A percentile compares a stretch with the other conserved stretches of the same genome.
These are phyloP conservation scores for Lojkania enalia DNA, from an alignment of 2,329 filamentous ascomycete genomes.

Conservation along the genomic window DNA sequence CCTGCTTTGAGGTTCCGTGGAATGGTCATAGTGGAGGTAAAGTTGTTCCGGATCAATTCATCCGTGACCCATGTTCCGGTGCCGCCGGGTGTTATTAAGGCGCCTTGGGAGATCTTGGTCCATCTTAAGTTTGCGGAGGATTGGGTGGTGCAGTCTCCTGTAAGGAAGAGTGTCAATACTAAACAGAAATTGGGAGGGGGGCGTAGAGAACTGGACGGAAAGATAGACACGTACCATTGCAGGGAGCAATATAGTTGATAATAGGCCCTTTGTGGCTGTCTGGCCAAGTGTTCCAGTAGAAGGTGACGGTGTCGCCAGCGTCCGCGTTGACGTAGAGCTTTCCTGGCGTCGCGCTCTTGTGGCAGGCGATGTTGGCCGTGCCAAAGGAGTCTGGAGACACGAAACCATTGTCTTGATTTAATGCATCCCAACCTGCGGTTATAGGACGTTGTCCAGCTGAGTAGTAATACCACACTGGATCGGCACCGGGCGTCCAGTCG, in stretches of 20 bases:
- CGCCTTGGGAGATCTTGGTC: constrained; percentile 40
- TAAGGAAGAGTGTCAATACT: neutral
- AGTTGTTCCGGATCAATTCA: constrained; percentile 49
- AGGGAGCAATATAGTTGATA: constrained; percentile 45
- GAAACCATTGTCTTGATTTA: constrained; percentile 45
- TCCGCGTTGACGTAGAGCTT: constrained; percentile 38
- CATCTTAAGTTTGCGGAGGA: constrained; percentile 31
- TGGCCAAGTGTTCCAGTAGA: constrained; percentile 44
- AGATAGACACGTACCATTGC: constrained; percentile 27
- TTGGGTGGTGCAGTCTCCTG: constrained; percentile 38
- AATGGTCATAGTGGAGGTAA: constrained; percentile 50
- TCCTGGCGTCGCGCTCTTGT: constrained; percentile 43
- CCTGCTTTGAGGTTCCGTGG: constrained; percentile 51
- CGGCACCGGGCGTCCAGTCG: constrained; percentile 30
- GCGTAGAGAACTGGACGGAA: no score
- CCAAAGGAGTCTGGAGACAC: constrained; percentile 34
- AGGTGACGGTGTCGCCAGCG: constrained; percentile 37
- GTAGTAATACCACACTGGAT: constrained; percentile 40
- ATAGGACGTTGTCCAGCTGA: constrained; percentile 26
- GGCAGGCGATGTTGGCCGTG: constrained; percentile 42
- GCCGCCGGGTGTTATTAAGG: constrained; percentile 26
- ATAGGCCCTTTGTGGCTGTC: constrained; percentile 43
- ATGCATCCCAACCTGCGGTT: constrained; percentile 40
- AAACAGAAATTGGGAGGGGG: no score
- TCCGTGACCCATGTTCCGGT: constrained; percentile 42